Percentiles rank a stretch among this genome's conserved stretches.
Conservation (phyloP, 208 protist species). For the Crithidia mellificae region DNA sequence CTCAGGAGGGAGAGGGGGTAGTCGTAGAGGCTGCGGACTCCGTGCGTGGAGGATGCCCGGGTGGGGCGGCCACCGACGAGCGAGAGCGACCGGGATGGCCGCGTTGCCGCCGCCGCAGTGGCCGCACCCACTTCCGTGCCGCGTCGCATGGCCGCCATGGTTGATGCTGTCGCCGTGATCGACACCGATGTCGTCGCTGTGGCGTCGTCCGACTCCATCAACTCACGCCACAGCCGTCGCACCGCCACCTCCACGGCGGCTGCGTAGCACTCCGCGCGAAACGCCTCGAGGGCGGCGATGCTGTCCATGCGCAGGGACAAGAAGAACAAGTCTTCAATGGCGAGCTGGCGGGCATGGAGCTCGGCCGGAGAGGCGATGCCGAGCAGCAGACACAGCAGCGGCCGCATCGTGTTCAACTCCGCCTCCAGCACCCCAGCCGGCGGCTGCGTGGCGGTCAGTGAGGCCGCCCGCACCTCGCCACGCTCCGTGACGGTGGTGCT, state of each 20-base stretch:
- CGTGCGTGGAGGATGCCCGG: neutral
- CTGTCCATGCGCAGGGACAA: conserved; percentile 55
- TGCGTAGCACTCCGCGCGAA: conserved; percentile 45
- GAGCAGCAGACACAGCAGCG: conserved; percentile 49
- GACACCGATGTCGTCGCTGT: neutral
- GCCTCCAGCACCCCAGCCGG: conserved; percentile 9
- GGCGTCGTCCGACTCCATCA: conserved; percentile 19
- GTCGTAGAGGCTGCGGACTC: conserved; percentile 18
- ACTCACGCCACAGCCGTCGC: conserved; percentile 31
- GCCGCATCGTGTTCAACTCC: conserved; percentile 36
- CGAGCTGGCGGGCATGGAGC: conserved; percentile 37
- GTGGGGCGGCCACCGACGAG: neutral
- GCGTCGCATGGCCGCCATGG: neutral
- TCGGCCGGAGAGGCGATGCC: conserved; percentile 32
- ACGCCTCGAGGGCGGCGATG: conserved; percentile 58
- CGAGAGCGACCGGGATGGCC: neutral
- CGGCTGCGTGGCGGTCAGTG: neutral
- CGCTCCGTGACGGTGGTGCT: too few relatives aligned
- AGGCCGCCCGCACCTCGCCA: neutral
- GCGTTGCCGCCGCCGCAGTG: neutral
- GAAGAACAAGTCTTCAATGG: conserved; percentile 67
- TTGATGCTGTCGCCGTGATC: neutral
- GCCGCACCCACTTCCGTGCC: neutral
- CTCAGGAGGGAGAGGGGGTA: conserved; percentile 17
- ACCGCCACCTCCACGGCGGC: conserved; percentile 60